Percentiles rank a stretch among this genome's conserved stretches.
phyloP scores from a whole-genome alignment of 2,329 filamentous ascomycete genomes.

The Neodidymelliopsis sp. region DNA sequence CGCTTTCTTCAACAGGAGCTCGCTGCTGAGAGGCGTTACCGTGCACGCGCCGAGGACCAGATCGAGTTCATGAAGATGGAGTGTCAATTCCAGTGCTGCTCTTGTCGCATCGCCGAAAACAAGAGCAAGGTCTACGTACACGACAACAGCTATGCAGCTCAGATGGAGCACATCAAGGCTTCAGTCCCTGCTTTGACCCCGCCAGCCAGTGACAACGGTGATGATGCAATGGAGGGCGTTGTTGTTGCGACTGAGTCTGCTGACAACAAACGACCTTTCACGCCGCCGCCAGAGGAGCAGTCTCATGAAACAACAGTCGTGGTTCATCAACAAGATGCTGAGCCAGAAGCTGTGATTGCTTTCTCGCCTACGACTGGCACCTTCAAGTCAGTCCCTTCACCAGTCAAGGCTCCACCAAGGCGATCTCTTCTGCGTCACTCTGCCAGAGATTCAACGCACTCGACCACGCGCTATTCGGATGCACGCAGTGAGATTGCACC shows the following conservation, averaged over 20 bases:
- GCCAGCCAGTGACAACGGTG: constrained; percentile 68
- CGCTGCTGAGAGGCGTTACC: constrained; percentile 62
- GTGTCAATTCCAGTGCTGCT: constrained; percentile 72
- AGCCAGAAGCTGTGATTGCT: constrained; percentile 32
- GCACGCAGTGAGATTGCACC: constrained; percentile 24
- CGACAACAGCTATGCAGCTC: constrained; percentile 43
- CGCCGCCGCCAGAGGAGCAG: constrained; percentile 30
- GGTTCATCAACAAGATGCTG: constrained; percentile 14
- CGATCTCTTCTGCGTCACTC: constrained; percentile 21
- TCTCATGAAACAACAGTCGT: constrained; percentile 20
- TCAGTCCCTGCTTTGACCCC: constrained; percentile 65
- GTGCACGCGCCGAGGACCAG: constrained; percentile 73
- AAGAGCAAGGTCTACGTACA: constrained; percentile 51
- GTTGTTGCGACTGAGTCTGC: constrained; percentile 32
- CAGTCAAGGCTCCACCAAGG: constrained; percentile 32
- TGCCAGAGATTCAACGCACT: constrained; percentile 24
- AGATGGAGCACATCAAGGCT: constrained; percentile 51
- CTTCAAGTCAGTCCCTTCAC: constrained; percentile 45
- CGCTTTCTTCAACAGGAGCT: constrained; percentile 62
- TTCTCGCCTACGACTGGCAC: constrained; percentile 51
- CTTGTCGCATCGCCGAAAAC: constrained; percentile 58
- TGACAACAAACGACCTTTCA: constrained; percentile 28
- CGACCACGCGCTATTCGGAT: constrained; percentile 31
- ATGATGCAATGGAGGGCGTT: constrained; percentile 45
- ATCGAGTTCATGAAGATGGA: constrained; percentile 80